Conservation (phyloP, 495 filamentous ascomycete genomes). For the Hypoxylon lienhwacheense region DNA sequence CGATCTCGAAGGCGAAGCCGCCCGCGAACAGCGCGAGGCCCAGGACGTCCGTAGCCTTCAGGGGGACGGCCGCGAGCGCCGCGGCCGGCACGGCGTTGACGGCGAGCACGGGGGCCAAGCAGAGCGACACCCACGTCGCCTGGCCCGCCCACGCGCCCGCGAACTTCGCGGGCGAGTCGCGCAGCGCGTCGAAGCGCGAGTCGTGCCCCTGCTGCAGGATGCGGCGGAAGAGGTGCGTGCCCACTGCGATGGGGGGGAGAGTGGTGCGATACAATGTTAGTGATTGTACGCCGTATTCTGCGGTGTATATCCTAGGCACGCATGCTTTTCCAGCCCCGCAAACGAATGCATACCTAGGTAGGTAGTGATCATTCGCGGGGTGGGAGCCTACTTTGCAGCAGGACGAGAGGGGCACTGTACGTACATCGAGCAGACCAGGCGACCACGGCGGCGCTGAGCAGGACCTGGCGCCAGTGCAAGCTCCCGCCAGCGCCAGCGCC, state of each 20-base stretch:
- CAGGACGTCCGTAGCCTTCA: slow-evolving; percentile 51
- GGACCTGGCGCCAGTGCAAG: slow-evolving; percentile 65
- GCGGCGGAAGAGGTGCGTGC: slow-evolving; percentile 60
- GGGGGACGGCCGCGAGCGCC: slow-evolving; percentile 43
- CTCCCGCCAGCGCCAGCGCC: slow-evolving; percentile 38
- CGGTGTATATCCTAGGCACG: too few relatives aligned
- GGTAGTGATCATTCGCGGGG: too few relatives aligned
- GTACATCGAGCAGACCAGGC: slow-evolving; percentile 62
- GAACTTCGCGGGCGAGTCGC: slow-evolving; percentile 55
- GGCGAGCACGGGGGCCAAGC: slow-evolving; percentile 61
- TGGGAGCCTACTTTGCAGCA: too few relatives aligned
- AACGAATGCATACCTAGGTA: too few relatives aligned
- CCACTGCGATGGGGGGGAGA: slow-evolving; percentile 49
- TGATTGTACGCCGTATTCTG: too few relatives aligned
- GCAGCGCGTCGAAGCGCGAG: slow-evolving; percentile 64
- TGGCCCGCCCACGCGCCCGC: slow-evolving; percentile 59
- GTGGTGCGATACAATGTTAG: neutral
- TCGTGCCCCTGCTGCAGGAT: slow-evolving; percentile 57
- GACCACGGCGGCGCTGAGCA: slow-evolving; percentile 56
- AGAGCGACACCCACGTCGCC: slow-evolving; percentile 64
- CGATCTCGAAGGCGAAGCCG: slow-evolving; percentile 60
- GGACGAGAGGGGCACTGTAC: too few relatives aligned
- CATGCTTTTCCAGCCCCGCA: too few relatives aligned
- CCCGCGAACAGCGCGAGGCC: slow-evolving; percentile 57
- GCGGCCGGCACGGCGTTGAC: slow-evolving; percentile 60